Percentiles rank a stretch among this genome's conserved stretches.
These are phyloP conservation scores for Ophiocordyceps robertsii DNA, from an alignment of 2,329 filamentous ascomycete species.

Conservation along the genomic window DNA sequence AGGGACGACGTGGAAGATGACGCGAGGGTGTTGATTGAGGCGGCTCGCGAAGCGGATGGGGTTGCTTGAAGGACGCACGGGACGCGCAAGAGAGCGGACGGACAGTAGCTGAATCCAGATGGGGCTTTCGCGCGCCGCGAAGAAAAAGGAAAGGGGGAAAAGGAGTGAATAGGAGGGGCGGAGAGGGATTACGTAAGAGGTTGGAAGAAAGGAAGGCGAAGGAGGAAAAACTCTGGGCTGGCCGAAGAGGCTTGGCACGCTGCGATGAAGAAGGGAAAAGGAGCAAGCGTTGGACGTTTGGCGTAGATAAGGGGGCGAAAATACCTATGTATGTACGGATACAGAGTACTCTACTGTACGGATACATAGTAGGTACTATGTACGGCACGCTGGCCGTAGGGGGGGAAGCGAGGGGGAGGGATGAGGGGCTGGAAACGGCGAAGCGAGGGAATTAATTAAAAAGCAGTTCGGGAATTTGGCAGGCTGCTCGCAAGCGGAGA, in stretches of 20 bases:
- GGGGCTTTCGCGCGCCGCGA: background rate
- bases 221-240: constrained; percentile 14
- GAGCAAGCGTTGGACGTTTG: constrained; percentile 3
- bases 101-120: constrained; percentile 16
- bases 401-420: background rate
- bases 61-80: constrained; percentile 5
- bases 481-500: background rate
- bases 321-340: background rate
- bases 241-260: background rate
- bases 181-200: constrained; percentile 20
- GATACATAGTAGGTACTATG: no score
- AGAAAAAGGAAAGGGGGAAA: constrained; percentile 5
- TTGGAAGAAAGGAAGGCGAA: constrained; percentile 14
- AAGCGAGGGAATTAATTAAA: background rate
- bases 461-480: background rate
- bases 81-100: constrained; percentile 26
- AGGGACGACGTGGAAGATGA: background rate
- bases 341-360: background rate
- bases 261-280: constrained; percentile 2
- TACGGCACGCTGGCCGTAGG: no score
- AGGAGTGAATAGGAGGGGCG: constrained; percentile 9
- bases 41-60: constrained; percentile 14
- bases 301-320: constrained; percentile 2
- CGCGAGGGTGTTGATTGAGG: constrained; percentile 15
- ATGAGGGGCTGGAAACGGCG: background rate